These are phyloP conservation scores for Russula dissimulans DNA, from an alignment of 768 basidiomycete species.

Conservation along the genomic window DNA sequence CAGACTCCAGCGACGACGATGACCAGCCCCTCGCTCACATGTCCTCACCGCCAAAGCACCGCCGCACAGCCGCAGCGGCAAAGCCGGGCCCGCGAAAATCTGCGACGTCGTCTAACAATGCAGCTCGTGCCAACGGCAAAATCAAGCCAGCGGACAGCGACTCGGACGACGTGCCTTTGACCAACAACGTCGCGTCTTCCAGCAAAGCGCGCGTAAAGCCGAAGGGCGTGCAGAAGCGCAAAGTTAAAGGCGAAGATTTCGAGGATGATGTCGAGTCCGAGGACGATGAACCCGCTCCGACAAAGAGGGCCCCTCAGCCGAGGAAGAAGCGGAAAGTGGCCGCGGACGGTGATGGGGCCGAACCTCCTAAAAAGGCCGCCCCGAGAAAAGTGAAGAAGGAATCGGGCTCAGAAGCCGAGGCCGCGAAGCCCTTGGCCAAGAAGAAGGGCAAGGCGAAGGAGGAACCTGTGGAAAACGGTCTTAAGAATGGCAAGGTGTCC, in stretches of 20 bases:
- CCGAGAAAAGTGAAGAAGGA: constrained; percentile 49
- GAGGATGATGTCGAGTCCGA: constrained; percentile 25
- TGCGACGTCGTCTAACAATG: constrained; percentile 28
- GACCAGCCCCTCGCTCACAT: constrained; percentile 68
- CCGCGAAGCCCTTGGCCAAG: constrained; percentile 36
- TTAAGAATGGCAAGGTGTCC: constrained; percentile 29
- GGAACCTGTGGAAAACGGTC: constrained; percentile 32
- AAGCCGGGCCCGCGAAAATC: constrained; percentile 32
- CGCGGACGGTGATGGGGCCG: constrained; percentile 45
- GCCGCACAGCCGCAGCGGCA: constrained; percentile 30
- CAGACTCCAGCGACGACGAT: constrained; percentile 41
- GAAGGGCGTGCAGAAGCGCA: constrained; percentile 37
- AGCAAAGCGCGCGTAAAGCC: constrained; percentile 29
- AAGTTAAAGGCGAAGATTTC: constrained; percentile 31
- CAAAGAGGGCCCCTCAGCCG: constrained; percentile 23
- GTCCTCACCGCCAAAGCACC: constrained; percentile 57
- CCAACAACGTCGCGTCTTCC: constrained; percentile 15
- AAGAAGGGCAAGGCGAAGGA: constrained; percentile 34
- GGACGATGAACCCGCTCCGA: constrained; percentile 26
- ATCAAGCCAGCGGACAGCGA: constrained; percentile 28
- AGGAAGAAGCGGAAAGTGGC: constrained; percentile 32
- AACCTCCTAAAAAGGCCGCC: constrained; percentile 25
- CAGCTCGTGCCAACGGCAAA: constrained; percentile 32
- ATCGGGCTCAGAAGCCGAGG: constrained; percentile 32
- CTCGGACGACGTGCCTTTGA: constrained; percentile 35